These are phyloP conservation scores for Pseudonitzschia multistriata DNA, from an alignment of 108 stramenopile species.

Conservation along the genomic window DNA sequence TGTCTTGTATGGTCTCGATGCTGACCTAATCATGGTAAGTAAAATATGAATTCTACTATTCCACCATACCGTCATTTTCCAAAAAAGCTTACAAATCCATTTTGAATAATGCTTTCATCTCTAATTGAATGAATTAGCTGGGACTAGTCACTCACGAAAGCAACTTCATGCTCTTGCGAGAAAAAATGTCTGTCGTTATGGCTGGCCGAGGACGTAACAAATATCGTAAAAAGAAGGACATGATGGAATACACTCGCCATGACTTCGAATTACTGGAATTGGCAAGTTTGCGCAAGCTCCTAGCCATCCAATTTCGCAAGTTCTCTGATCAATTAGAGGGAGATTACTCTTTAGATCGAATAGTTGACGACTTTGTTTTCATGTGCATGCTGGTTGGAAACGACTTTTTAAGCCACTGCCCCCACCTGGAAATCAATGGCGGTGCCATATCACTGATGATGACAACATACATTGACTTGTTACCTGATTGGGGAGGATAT, in stretches of 20 bases:
- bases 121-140: constrained; percentile 5
- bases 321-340: constrained; percentile 53
- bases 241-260: constrained; percentile 86
- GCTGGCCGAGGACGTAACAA: constrained; percentile 83
- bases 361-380: constrained; percentile 98
- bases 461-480: constrained; percentile 83
- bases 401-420: constrained; percentile 95
- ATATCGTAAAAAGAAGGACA: constrained; percentile 91
- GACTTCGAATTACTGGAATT: constrained; percentile 96
- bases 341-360: constrained; percentile 76
- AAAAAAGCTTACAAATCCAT: not conserved
- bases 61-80: not conserved
- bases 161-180: constrained; percentile 92
- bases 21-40: constrained; percentile 96
- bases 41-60: not conserved
- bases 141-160: constrained; percentile 96
- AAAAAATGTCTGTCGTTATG: constrained; percentile 96
- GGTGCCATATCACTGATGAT: constrained; percentile 94
- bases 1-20: constrained; percentile 97
- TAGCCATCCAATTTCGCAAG: constrained; percentile 87
- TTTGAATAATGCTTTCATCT: not conserved
- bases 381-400: constrained; percentile 98
- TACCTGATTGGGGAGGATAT: constrained; percentile 91
- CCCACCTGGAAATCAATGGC: constrained; percentile 93
- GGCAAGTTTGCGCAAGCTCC: constrained; percentile 79